These are phyloP conservation scores for Fusarium verrucosum DNA, from an alignment of 2,329 filamentous ascomycete species.

Conservation along the genomic window DNA sequence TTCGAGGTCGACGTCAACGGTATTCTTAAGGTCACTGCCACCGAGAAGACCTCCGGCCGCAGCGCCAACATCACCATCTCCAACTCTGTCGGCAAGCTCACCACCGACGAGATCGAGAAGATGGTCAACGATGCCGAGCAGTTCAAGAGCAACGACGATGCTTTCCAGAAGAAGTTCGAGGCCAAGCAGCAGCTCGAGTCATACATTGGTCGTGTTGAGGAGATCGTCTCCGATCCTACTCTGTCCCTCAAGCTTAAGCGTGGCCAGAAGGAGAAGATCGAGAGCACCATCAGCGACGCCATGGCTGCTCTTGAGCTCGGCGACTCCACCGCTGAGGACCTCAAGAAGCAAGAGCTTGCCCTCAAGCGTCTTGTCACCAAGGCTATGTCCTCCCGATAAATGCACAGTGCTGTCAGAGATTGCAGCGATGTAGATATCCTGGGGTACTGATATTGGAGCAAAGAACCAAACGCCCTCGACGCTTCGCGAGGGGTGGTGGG, in stretches of 20 bases:
- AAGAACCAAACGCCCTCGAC: slow-evolving; percentile 32
- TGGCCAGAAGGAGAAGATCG: slow-evolving; percentile 99
- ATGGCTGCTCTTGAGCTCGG: slow-evolving; percentile 98
- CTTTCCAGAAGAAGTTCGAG: slow-evolving; percentile 99
- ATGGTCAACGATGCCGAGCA: slow-evolving; percentile 98
- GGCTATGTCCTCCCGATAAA: slow-evolving; percentile 92
- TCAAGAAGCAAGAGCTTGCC: slow-evolving; percentile 99
- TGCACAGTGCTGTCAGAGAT: slow-evolving; percentile 30
- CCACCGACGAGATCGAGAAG: slow-evolving; percentile 91
- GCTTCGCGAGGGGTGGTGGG: slow-evolving; percentile 27
- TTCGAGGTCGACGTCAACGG: slow-evolving; percentile 99
- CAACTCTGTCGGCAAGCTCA: slow-evolving; percentile 99
- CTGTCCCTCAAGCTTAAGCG: slow-evolving; percentile 98
- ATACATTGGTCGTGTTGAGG: slow-evolving; percentile 98
- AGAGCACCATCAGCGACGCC: slow-evolving; percentile 94
- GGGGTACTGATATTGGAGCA: slow-evolving; percentile 30
- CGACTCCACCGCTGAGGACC: slow-evolving; percentile 88
- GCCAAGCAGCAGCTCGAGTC: slow-evolving; percentile 99
- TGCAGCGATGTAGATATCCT: slow-evolving; percentile 30
- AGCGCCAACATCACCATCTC: slow-evolving; percentile 99
- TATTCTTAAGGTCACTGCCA: slow-evolving; percentile 99
- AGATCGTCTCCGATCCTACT: slow-evolving; percentile 96
- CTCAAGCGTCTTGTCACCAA: slow-evolving; percentile 98
- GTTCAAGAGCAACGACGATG: slow-evolving; percentile 98
- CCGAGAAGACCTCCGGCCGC: slow-evolving; percentile 98